Evolutionary conservation across 305 asterid species (phyloP).

Genomic region (Andrographis paniculata): DNA sequence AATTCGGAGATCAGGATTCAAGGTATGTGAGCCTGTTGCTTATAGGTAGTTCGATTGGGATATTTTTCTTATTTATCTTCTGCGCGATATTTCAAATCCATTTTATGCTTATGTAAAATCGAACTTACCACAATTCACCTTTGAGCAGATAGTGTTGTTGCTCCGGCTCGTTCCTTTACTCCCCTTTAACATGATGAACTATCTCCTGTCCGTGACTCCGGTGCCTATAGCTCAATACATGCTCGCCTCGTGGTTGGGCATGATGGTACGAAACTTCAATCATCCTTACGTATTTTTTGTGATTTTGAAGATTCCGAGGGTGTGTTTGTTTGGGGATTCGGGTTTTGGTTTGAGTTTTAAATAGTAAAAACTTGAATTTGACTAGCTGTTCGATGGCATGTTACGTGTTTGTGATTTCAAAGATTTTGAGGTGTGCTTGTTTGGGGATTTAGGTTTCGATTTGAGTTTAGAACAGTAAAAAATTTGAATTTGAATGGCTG

Average conservation of each 20-base stretch:
- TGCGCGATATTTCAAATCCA: slow-evolving; percentile 4
- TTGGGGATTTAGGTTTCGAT: too few species aligned
- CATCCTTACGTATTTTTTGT: too few species aligned
- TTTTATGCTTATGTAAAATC: slow-evolving; percentile 14
- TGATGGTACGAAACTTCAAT: too few species aligned
- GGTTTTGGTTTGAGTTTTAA: too few species aligned
- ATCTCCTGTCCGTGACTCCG: slow-evolving; percentile 92
- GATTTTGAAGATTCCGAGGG: too few species aligned
- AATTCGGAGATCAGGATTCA: slow-evolving; percentile 82
- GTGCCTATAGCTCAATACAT: slow-evolving; percentile 76
- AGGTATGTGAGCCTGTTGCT: slow-evolving; percentile 39
- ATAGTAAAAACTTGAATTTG: too few species aligned
- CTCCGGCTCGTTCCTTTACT: slow-evolving; percentile 94
- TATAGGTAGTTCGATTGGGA: slow-evolving; percentile 4
- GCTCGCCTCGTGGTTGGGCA: slow-evolving; percentile 98
- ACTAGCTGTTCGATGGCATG: too few species aligned
- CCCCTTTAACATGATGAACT: slow-evolving; percentile 96
- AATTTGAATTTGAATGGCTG: too few species aligned
- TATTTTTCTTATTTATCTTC: slow-evolving; percentile 4
- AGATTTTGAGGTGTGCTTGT: too few species aligned
- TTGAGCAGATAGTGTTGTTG: slow-evolving; percentile 78
- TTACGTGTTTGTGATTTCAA: too few species aligned
- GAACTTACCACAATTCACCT: slow-evolving; percentile 14
- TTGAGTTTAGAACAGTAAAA: too few species aligned
- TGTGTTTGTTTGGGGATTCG: too few species aligned